These are phyloP conservation scores for Mentha longifolia DNA, from an alignment of 257 asterid species.

Conservation along the genomic window DNA sequence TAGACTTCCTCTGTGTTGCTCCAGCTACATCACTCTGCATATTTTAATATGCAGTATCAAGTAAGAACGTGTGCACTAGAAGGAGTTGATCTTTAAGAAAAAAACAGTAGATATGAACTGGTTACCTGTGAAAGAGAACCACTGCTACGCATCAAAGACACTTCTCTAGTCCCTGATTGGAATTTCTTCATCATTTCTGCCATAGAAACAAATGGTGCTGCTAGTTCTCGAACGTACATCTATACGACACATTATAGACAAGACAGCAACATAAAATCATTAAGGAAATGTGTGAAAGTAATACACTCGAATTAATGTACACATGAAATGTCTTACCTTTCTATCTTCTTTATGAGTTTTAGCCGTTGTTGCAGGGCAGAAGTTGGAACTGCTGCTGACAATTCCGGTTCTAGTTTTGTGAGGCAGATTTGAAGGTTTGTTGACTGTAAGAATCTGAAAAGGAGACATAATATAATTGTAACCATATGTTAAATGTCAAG, in stretches of 20 bases:
- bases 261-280: constrained; percentile 13
- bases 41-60: background rate
- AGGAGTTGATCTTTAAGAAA: background rate
- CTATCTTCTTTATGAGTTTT: constrained; percentile 70
- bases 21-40: constrained; percentile 46
- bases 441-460: constrained; percentile 74
- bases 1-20: constrained; percentile 54
- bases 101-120: background rate
- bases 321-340: constrained; percentile 45
- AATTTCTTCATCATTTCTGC: constrained; percentile 94
- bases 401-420: constrained; percentile 78
- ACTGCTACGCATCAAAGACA: constrained; percentile 46
- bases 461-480: background rate
- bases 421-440: constrained; percentile 62
- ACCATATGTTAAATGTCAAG: background rate
- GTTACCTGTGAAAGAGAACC: constrained; percentile 61
- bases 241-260: constrained; percentile 31
- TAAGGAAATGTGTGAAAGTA: background rate
- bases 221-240: constrained; percentile 76
- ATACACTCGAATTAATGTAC: background rate
- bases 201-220: constrained; percentile 78
- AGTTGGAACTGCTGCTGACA: constrained; percentile 46
- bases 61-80: background rate
- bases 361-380: constrained; percentile 52
- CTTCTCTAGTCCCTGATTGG: constrained; percentile 76